Evolutionary conservation across 768 basidiomycete genomes (phyloP), one percentile per base, ranked within the genome.

Genomic region (Ephemerocybe angulata): DNA sequence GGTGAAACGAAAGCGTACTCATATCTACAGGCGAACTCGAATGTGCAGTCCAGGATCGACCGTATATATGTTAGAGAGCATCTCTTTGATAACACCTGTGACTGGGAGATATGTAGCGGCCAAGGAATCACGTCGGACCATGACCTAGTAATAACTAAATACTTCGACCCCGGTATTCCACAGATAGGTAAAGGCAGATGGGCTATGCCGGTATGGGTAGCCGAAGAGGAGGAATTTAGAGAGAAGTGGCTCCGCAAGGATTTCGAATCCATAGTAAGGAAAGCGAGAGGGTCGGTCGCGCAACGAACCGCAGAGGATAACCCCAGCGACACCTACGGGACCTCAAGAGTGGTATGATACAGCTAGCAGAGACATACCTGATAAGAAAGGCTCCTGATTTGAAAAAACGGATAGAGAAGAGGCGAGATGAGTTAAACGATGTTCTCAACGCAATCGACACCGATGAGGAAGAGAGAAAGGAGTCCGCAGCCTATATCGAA

Each of bases 121-220:
- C n/a, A 44, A 31, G 62, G 58, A 0, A 65, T 72, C 2, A 35
- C 58, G 2, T 63, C 67, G 0, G 73, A 76, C 62, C 73, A 75
- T 54, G 29, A 55, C 1, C 58, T 75, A 50, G 66, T 71, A 0
- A 60, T 56, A 17, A 61, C 65, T 0, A 25, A 60, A 25, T n/a
- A 71, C 2, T 37, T 60, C 6, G 59, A 60, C 30, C 56, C 61
- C 4, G 44, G 49, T 17, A 46, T 62, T 17, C 68, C 74, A 15
- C 37, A 42, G n/a, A 61, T 67, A 19, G 72, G 72, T 0, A 58
- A 58, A 51, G 74, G 72, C 3, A 53, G 70, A 33, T 75, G 73
- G 70, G 28, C 58, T 1, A 62, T 72, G 3, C 68, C 67, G 3
- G 13, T 1, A 12, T 54, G 52, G 35, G 5, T 65, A 17, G 29